A percentile compares a stretch with the other conserved stretches of the same genome.
phyloP scores from a whole-genome alignment of 2,329 filamentous ascomycete species.

The Ceratocystis eucalypticola region DNA sequence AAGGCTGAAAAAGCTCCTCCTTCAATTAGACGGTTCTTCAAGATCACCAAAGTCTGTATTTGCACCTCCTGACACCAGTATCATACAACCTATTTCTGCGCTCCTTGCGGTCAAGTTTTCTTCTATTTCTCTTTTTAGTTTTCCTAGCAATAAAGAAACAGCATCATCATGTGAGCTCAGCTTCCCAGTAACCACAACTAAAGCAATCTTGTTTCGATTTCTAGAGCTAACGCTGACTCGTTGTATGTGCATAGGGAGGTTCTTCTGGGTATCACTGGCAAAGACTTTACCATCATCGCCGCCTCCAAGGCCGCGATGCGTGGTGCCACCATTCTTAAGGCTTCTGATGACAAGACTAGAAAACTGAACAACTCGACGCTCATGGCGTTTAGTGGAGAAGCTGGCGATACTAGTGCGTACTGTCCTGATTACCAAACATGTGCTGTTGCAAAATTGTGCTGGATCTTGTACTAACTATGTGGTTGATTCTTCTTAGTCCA shows the following conservation, averaged over 20 bases:
- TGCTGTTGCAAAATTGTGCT: neutral
- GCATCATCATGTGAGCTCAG: constrained; percentile 10
- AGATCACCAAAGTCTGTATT: neutral
- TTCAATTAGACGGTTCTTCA: constrained; percentile 1
- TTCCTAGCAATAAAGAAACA: neutral
- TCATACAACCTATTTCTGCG: neutral
- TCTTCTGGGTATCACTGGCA: constrained; percentile 92
- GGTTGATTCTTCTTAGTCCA: constrained; percentile 49
- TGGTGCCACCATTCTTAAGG: constrained; percentile 90
- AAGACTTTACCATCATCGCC: constrained; percentile 97
- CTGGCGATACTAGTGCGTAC: constrained; percentile 73
- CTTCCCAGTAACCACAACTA: neutral
- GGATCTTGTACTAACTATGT: constrained; percentile 13
- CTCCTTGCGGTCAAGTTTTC: neutral
- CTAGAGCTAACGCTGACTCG: constrained; percentile 3
- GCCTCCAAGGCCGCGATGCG: constrained; percentile 97
- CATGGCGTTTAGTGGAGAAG: constrained; percentile 90
- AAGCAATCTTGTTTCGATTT: neutral
- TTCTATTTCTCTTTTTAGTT: neutral
- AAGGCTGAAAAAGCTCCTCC: constrained; percentile 17
- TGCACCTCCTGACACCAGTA: neutral
- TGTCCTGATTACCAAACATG: neutral
- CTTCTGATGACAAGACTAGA: constrained; percentile 91
- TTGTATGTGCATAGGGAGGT: constrained; percentile 59
- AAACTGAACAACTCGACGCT: constrained; percentile 84